Evolutionary conservation across 1,284 basidiomycete genomes (phyloP).

Genomic region (Pseudozyma pruni): DNA sequence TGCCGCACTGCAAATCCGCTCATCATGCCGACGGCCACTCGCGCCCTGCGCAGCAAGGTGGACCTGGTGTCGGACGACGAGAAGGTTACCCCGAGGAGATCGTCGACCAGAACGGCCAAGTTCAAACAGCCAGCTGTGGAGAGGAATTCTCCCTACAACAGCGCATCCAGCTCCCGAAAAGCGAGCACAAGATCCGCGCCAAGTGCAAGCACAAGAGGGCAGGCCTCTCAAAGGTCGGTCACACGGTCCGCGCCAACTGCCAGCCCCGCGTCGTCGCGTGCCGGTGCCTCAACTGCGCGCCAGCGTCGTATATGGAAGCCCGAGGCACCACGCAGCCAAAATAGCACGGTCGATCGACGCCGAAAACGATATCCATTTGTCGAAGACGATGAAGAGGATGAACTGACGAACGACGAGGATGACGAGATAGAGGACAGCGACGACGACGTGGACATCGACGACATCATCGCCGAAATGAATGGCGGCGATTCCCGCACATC

Average conservation of each 20-base stretch:
- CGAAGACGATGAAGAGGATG: slow-evolving; percentile 7
- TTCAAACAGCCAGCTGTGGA: slow-evolving; percentile 2
- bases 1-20: too few species aligned
- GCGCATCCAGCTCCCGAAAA: too few species aligned
- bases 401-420: neutral
- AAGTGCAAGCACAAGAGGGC: neutral
- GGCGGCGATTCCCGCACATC: slow-evolving; percentile 7
- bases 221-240: slow-evolving; percentile 1
- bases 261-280: slow-evolving; percentile 3
- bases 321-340: neutral
- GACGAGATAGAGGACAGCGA: slow-evolving; percentile 9
- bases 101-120: neutral
- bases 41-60: slow-evolving; percentile 4
- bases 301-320: neutral
- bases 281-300: neutral
- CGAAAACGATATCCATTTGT: slow-evolving; percentile 6
- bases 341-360: neutral
- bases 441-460: slow-evolving; percentile 21
- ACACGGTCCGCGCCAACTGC: slow-evolving; percentile 2
- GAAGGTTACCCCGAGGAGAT: slow-evolving; percentile 21
- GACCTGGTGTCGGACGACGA: slow-evolving; percentile 26
- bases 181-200: too few species aligned
- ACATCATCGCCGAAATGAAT: slow-evolving; percentile 35
- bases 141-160: neutral
- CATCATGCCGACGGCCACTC: slow-evolving; percentile 14